Conservation (phyloP, 2,329 filamentous ascomycete genomes). For the Colletotrichum musae region DNA sequence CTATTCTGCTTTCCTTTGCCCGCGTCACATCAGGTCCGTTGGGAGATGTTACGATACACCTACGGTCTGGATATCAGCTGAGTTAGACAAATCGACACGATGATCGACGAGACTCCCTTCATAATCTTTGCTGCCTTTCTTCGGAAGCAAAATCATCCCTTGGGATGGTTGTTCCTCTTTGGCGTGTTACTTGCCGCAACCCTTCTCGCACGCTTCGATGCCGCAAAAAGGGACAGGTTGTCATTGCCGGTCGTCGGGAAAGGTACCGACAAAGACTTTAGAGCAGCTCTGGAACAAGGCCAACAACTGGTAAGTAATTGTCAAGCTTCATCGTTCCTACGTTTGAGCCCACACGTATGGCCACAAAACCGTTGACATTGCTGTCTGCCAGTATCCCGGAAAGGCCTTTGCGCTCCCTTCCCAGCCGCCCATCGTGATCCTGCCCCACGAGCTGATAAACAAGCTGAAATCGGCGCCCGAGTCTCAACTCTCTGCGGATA, state of each 20-base stretch:
- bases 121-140: background rate
- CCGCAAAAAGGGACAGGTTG: background rate
- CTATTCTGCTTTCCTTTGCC: too few relatives aligned
- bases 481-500: slow-evolving; percentile 5
- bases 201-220: background rate
- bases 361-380: too few relatives aligned
- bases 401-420: slow-evolving; percentile 9
- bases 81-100: background rate
- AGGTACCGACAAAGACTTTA: slow-evolving; percentile 8
- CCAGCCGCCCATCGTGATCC: slow-evolving; percentile 20
- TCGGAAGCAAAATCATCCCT: background rate
- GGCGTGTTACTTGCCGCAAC: background rate
- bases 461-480: slow-evolving; percentile 15
- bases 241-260: slow-evolving; percentile 7
- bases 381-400: background rate
- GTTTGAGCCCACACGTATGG: too few relatives aligned
- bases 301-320: background rate
- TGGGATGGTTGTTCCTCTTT: background rate
- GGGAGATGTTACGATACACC: too few relatives aligned
- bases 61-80: too few relatives aligned
- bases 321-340: too few relatives aligned
- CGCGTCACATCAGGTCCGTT: too few relatives aligned
- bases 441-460: slow-evolving; percentile 8
- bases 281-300: slow-evolving; percentile 2
- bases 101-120: background rate